Percentiles rank a stretch among this genome's conserved stretches.
phyloP scores from a whole-genome alignment of 2,329 filamentous ascomycete genomes.

The Laburnicola sp. region DNA sequence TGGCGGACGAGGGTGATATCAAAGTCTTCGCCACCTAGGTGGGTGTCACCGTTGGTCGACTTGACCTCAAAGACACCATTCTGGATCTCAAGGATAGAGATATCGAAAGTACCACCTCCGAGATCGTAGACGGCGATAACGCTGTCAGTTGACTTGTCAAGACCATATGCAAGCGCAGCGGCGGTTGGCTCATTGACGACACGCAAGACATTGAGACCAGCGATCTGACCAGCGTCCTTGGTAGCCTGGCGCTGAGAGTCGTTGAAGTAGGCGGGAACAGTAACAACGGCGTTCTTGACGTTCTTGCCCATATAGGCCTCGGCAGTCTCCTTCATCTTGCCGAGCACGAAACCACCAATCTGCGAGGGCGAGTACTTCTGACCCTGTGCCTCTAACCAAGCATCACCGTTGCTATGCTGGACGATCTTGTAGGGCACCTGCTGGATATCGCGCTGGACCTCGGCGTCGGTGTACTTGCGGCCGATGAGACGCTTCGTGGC shows the following conservation, averaged over 20 bases:
- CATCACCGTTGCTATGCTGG: slow-evolving; percentile 94
- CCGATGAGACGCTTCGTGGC: slow-evolving; percentile 98
- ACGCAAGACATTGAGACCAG: slow-evolving; percentile 94
- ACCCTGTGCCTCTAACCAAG: slow-evolving; percentile 90
- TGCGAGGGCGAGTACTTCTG: slow-evolving; percentile 98
- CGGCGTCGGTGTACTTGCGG: slow-evolving; percentile 89
- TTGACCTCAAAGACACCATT: slow-evolving; percentile 99
- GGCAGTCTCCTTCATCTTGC: slow-evolving; percentile 99
- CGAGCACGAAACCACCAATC: slow-evolving; percentile 92
- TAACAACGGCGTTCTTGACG: slow-evolving; percentile 95
- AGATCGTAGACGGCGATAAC: slow-evolving; percentile 96
- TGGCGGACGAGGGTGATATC: slow-evolving; percentile 93
- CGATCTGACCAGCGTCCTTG: slow-evolving; percentile 96
- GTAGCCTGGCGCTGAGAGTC: slow-evolving; percentile 97
- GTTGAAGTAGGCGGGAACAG: slow-evolving; percentile 98
- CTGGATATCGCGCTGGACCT: slow-evolving; percentile 96
- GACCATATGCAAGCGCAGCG: slow-evolving; percentile 90
- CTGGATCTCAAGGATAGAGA: slow-evolving; percentile 95
- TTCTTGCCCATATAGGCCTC: slow-evolving; percentile 89
- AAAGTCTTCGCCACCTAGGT: slow-evolving; percentile 97
- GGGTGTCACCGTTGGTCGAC: slow-evolving; percentile 98
- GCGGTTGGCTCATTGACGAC: slow-evolving; percentile 98
- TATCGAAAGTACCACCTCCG: slow-evolving; percentile 98
- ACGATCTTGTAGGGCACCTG: slow-evolving; percentile 99
- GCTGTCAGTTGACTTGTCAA: slow-evolving; percentile 90